Conservation (phyloP, 768 basidiomycete genomes). For the Leccinellum rugosiceps region DNA sequence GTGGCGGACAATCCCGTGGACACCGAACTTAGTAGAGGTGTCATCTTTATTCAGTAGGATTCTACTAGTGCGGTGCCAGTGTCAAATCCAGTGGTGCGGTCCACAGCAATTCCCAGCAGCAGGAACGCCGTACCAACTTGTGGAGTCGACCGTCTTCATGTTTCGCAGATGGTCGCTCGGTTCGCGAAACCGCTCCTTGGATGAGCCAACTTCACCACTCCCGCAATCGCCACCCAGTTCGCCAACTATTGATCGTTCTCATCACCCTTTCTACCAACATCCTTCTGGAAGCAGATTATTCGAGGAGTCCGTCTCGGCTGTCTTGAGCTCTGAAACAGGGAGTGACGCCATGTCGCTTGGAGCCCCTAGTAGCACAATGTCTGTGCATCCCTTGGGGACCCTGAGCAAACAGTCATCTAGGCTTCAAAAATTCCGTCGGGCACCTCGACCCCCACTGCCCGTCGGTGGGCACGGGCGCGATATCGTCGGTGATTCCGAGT, state of each 20-base stretch:
- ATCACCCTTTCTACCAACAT: slow-evolving; percentile 10
- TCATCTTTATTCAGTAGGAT: background rate
- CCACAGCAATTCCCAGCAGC: background rate
- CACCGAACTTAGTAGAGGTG: background rate
- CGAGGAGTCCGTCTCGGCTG: slow-evolving; percentile 22
- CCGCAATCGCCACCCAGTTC: slow-evolving; percentile 16
- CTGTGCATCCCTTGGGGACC: slow-evolving; percentile 1
- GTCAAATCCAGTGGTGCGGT: background rate
- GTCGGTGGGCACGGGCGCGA: background rate
- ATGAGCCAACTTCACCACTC: slow-evolving; percentile 7
- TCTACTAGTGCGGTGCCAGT: background rate
- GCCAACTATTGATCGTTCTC: background rate
- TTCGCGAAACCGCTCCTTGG: slow-evolving; percentile 1
- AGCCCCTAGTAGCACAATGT: slow-evolving; percentile 3
- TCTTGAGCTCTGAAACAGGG: slow-evolving; percentile 27
- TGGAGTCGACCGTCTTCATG: slow-evolving; percentile 12
- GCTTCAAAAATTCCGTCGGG: slow-evolving; percentile 20
- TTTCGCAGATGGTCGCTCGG: slow-evolving; percentile 8
- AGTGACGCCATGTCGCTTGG: slow-evolving; percentile 14
- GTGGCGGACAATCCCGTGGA: background rate
- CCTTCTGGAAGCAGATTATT: slow-evolving; percentile 29
- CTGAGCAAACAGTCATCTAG: slow-evolving; percentile 4
- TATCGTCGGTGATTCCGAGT: background rate
- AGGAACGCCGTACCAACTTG: background rate
- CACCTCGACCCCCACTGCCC: background rate